Evolutionary conservation across 2,329 filamentous ascomycete genomes (phyloP).

Genomic region (Lecanicillium sp.): DNA sequence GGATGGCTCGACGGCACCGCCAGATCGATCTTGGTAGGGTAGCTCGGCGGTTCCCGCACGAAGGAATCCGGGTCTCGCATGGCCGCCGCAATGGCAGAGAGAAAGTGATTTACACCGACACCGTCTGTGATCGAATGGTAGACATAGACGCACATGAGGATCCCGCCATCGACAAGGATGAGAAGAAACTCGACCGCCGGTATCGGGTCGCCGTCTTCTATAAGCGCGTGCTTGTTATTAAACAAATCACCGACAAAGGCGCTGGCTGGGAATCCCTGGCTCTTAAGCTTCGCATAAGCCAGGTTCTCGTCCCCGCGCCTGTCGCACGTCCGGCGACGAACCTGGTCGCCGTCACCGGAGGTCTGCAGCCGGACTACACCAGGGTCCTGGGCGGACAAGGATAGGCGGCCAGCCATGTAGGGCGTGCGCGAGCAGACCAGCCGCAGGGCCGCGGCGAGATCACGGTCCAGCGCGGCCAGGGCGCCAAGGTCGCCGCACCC

Average conservation of each 20-base stretch:
- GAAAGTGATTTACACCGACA: conserved; percentile 32
- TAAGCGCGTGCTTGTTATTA: conserved; percentile 10
- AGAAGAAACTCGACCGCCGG: conserved; percentile 34
- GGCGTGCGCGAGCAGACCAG: conserved; percentile 4
- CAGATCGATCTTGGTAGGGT: conserved; percentile 16
- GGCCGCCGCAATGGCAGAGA: conserved; percentile 30
- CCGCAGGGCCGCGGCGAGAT: conserved; percentile 8
- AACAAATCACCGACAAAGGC: conserved; percentile 25
- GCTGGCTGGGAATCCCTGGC: conserved; percentile 24
- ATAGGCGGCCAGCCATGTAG: conserved; percentile 7
- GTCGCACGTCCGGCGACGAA: background rate
- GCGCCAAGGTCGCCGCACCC: background rate
- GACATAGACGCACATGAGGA: conserved; percentile 35
- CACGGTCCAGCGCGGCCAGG: conserved; percentile 8
- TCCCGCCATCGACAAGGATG: conserved; percentile 33
- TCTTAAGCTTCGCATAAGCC: conserved; percentile 23
- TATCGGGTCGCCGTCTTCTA: conserved; percentile 19
- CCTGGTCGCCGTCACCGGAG: background rate
- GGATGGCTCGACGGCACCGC: background rate
- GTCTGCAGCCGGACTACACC: conserved; percentile 1
- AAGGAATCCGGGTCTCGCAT: background rate
- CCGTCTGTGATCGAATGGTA: conserved; percentile 39
- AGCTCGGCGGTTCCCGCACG: conserved; percentile 14
- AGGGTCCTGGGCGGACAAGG: conserved; percentile 1
- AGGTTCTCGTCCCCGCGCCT: background rate